Conservation (phyloP, 768 basidiomycete species). For the Dacryopinax spathularia region DNA sequence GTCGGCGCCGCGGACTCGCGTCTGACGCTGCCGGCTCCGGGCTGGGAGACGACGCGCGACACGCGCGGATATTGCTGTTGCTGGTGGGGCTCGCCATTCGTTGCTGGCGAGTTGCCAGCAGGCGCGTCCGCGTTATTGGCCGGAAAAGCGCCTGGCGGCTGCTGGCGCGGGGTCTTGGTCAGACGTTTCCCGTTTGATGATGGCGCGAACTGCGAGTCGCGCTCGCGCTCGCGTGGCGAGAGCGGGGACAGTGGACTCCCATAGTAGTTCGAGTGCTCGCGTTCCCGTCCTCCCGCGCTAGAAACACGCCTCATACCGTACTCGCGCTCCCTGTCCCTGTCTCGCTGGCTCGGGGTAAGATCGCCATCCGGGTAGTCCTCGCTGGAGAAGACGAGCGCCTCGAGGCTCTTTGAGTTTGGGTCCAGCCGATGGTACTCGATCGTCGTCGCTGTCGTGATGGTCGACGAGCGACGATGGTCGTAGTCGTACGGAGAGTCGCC, state of each 20-base stretch:
- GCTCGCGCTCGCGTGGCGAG: not conserved
- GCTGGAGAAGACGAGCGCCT: constrained; percentile 1
- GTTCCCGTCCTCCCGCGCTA: not conserved
- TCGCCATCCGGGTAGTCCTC: not conserved
- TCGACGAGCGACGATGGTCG: not conserved
- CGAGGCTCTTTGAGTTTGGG: not conserved
- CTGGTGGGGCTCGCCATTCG: too few species aligned
- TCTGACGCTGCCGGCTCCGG: not conserved
- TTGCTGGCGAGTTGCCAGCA: not conserved
- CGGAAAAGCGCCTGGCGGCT: not conserved
- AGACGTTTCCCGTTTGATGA: not conserved
- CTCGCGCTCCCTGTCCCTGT: not conserved
- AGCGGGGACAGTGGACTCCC: not conserved
- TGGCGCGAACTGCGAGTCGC: not conserved
- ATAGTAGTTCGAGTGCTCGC: constrained; percentile 2
- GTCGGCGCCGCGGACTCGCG: not conserved
- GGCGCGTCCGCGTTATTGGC: not conserved
- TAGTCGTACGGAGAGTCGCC: not conserved
- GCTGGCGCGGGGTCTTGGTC: not conserved
- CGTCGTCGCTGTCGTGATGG: not conserved
- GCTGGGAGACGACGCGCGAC: not conserved
- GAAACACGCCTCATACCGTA: not conserved
- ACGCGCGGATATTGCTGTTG: not conserved
- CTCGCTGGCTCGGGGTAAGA: not conserved
- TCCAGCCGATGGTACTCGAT: constrained; percentile 1